A percentile compares a stretch with the other conserved stretches of the same genome.
phyloP scores from a whole-genome alignment of 768 basidiomycete genomes.

The Rubroboletus satanas region DNA sequence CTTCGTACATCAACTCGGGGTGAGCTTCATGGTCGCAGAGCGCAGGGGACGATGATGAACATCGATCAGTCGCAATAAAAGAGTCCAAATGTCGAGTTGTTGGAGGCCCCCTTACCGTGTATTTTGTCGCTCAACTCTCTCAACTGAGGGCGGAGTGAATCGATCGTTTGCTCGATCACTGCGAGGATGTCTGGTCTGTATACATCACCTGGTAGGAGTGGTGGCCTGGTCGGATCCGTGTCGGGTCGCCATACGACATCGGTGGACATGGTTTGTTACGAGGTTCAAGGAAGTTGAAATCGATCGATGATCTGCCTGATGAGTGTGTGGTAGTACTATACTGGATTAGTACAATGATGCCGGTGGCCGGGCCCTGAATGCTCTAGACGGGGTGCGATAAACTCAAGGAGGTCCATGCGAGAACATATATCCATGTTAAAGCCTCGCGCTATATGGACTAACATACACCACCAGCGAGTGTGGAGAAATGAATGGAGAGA shows the following conservation, averaged over 20 bases:
- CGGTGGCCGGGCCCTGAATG: no score
- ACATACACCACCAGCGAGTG: neutral
- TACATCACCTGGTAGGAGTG: conserved; percentile 31
- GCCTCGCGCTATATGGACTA: neutral
- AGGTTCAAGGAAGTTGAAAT: neutral
- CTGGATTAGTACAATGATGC: neutral
- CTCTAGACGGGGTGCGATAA: no score
- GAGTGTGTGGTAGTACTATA: neutral
- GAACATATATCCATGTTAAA: neutral
- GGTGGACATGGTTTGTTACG: conserved; percentile 8
- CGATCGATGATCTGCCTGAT: neutral
- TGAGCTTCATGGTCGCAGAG: conserved; percentile 42
- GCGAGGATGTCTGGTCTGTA: conserved; percentile 58
- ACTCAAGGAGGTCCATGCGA: neutral
- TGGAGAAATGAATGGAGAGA: neutral
- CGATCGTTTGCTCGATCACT: conserved; percentile 54
- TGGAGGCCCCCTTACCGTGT: conserved; percentile 42
- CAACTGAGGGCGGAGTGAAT: conserved; percentile 51
- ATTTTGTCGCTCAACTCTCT: conserved; percentile 68
- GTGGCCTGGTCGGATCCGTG: conserved; percentile 22
- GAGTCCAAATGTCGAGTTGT: neutral
- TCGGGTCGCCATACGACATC: conserved; percentile 42
- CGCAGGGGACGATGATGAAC: neutral
- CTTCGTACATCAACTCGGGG: conserved; percentile 67
- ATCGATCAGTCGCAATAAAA: neutral